Conservation (phyloP, 2,329 filamentous ascomycete genomes). For the Curvularia sp. region DNA sequence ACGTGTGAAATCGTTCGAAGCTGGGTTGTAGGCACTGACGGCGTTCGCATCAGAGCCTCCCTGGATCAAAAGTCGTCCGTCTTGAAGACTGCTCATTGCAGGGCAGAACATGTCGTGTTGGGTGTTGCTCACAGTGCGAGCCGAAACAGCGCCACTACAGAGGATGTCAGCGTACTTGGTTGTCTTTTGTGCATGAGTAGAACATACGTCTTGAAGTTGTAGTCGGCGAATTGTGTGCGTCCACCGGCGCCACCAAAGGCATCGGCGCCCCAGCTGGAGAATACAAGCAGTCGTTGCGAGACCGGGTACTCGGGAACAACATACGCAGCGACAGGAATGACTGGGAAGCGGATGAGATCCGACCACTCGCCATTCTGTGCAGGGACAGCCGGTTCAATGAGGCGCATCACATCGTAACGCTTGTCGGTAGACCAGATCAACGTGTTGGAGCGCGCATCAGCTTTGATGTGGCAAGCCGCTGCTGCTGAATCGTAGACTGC, state of each 20-base stretch:
- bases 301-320: conserved; percentile 36
- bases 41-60: conserved; percentile 34
- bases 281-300: conserved; percentile 32
- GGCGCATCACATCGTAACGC: conserved; percentile 36
- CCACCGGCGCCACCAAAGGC: conserved; percentile 36
- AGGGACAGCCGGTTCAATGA: conserved; percentile 20
- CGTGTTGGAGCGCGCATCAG: conserved; percentile 29
- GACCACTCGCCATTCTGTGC: conserved; percentile 35
- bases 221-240: conserved; percentile 36
- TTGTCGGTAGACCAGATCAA: conserved; percentile 41
- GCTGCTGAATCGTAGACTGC: conserved; percentile 32
- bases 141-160: conserved; percentile 31
- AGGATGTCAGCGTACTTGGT: conserved; percentile 7
- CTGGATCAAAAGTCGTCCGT: conserved; percentile 35
- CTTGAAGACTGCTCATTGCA: conserved; percentile 34
- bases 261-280: conserved; percentile 40
- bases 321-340: conserved; percentile 42
- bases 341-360: conserved; percentile 35
- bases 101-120: conserved; percentile 42
- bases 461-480: conserved; percentile 36
- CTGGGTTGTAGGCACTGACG: conserved; percentile 35
- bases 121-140: conserved; percentile 34
- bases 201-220: conserved; percentile 36
- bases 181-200: background rate
- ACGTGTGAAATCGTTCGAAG: conserved; percentile 27